A percentile compares a stretch with the other conserved stretches of the same genome.
Evolutionary conservation across 805 yeast genomes (phyloP).

Genomic region (Schwanniomyces occidentalis): DNA sequence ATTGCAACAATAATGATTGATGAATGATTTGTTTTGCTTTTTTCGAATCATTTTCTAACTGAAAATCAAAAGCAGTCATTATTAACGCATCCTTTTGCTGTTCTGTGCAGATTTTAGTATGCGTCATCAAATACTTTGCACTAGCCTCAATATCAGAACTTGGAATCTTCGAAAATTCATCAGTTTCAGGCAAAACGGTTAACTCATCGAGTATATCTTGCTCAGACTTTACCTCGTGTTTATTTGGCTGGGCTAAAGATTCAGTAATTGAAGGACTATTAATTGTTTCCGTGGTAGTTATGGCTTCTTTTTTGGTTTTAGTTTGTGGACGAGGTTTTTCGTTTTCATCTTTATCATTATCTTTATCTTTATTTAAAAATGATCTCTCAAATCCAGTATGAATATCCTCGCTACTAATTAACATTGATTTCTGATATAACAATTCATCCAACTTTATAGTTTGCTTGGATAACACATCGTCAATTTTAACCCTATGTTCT

Average conservation of each 20-base stretch:
- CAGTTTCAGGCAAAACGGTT: conserved; percentile 62
- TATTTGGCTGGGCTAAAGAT: conserved; percentile 2
- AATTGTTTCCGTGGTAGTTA: conserved; percentile 24
- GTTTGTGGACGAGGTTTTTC: conserved; percentile 11
- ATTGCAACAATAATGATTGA: conserved; percentile 79
- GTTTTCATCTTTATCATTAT: conserved; percentile 24
- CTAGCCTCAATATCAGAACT: conserved; percentile 48
- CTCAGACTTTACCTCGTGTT: conserved; percentile 11
- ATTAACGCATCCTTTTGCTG: conserved; percentile 89
- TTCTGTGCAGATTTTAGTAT: conserved; percentile 70
- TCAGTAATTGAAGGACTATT: conserved; percentile 5
- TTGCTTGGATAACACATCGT: conserved; percentile 62
- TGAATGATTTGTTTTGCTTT: conserved; percentile 68
- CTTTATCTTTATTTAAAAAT: conserved; percentile 68
- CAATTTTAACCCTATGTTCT: conserved; percentile 71
- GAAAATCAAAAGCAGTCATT: conserved; percentile 88
- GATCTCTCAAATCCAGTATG: conserved; percentile 92
- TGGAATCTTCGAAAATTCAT: conserved; percentile 60
- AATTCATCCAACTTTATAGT: conserved; percentile 65
- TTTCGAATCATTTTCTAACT: conserved; percentile 58
- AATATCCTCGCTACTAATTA: conserved; percentile 87
- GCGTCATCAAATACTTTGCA: conserved; percentile 53
- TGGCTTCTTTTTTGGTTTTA: conserved; percentile 20
- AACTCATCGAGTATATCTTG: conserved; percentile 47
- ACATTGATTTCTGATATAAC: conserved; percentile 65